phyloP scores from a whole-genome alignment of 257 asterid species.

The Solanum raphanifolium region DNA sequence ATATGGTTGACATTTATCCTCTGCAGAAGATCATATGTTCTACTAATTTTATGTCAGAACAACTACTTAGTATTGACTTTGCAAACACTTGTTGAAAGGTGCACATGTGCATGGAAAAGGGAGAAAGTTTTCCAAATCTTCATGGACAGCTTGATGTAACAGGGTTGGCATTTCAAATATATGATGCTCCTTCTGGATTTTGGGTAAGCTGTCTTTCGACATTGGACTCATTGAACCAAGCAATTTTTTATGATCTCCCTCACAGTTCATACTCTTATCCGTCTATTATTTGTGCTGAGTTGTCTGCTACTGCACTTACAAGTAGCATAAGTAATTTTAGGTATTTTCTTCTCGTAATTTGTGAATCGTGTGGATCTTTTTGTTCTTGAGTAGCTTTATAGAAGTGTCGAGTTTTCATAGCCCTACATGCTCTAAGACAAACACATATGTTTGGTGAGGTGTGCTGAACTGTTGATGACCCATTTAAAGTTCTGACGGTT shows the following conservation, averaged over 20 bases:
- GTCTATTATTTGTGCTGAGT: neutral
- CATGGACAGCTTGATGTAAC: constrained; percentile 98
- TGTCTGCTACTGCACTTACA: neutral
- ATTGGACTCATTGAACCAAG: neutral
- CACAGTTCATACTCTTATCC: neutral
- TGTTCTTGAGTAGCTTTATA: neutral
- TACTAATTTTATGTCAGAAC: neutral
- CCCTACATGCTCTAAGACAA: neutral
- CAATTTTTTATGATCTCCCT: neutral
- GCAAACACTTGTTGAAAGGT: constrained; percentile 37
- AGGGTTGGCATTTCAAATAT: constrained; percentile 76
- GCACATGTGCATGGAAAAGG: constrained; percentile 96
- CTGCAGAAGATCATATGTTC: neutral
- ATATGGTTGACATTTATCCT: neutral
- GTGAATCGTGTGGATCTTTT: neutral
- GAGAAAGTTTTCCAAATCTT: constrained; percentile 91
- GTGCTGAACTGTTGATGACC: neutral
- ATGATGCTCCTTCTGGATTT: constrained; percentile 85
- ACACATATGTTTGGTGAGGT: neutral
- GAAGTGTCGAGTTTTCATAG: neutral
- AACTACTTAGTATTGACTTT: neutral
- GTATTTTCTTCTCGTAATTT: neutral
- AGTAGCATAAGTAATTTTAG: neutral
- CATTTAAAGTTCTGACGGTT: neutral
- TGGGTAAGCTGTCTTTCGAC: constrained; percentile 43